These are phyloP conservation scores for Leptographium flavum DNA, from an alignment of 2,329 filamentous ascomycete species.

Conservation along the genomic window DNA sequence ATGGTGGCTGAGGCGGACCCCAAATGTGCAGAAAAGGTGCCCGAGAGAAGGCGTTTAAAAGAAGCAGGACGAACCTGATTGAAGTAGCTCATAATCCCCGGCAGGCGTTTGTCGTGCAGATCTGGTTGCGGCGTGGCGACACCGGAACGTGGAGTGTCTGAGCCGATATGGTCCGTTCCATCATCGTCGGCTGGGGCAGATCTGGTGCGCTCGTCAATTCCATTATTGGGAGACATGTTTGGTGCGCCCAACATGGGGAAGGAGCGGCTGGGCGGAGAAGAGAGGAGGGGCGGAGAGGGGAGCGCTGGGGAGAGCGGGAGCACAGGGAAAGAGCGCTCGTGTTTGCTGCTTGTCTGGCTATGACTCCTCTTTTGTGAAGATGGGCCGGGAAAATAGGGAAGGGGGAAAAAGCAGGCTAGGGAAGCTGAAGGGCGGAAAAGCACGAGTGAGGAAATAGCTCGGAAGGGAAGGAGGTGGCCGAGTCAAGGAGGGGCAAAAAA, in stretches of 20 bases:
- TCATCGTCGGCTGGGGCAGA: conserved; percentile 52
- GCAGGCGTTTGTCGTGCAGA: conserved; percentile 84
- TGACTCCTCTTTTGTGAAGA: neutral
- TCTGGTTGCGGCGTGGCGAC: conserved; percentile 89
- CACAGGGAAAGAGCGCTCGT: too few relatives aligned
- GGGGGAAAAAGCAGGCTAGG: neutral
- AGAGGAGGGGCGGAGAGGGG: neutral
- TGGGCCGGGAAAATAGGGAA: neutral
- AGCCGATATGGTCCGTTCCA: conserved; percentile 61
- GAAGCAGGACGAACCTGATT: conserved; percentile 94
- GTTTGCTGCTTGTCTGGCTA: too few relatives aligned
- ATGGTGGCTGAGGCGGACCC: conserved; percentile 9
- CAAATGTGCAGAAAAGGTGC: conserved; percentile 22
- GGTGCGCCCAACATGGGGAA: neutral
- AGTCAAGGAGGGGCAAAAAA: conserved; percentile 10
- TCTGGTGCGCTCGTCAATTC: conserved; percentile 40
- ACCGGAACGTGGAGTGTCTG: conserved; percentile 77
- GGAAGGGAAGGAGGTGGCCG: conserved; percentile 8
- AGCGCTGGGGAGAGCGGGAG: neutral
- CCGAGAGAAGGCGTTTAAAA: conserved; percentile 36
- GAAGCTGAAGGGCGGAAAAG: neutral
- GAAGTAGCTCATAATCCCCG: conserved; percentile 95
- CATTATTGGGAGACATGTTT: conserved; percentile 22
- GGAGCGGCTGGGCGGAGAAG: too few relatives aligned
- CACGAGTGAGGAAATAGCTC: conserved; percentile 7